Percentiles rank a stretch among this genome's conserved stretches.
phyloP scores from a whole-genome alignment of 169 alveolate species.

The Cryptosporidium andersoni region DNA sequence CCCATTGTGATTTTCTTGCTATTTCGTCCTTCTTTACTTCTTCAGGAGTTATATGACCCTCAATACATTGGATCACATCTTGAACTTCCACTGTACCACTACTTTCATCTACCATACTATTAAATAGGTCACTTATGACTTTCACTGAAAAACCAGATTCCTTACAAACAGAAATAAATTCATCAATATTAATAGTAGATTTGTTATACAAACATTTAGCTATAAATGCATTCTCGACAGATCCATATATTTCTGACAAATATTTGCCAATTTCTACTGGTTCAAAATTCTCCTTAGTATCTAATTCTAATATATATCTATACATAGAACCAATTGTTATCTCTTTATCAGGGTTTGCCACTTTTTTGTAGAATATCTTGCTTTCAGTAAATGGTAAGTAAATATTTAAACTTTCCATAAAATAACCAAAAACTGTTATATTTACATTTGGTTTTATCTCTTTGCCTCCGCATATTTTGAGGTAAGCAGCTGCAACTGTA shows the following conservation, averaged over 20 bases:
- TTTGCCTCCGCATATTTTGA: constrained; percentile 28
- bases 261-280: constrained; percentile 28
- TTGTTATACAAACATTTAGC: constrained; percentile 4
- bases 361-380: constrained; percentile 12
- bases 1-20: constrained; percentile 57
- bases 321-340: constrained; percentile 25
- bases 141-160: constrained; percentile 32
- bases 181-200: constrained; percentile 7
- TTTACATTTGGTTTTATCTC: constrained; percentile 1
- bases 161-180: constrained; percentile 13
- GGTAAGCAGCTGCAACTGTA: constrained; percentile 30
- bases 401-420: constrained; percentile 44
- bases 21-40: constrained; percentile 31
- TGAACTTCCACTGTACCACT: constrained; percentile 48
- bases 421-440: constrained; percentile 33
- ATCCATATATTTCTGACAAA: constrained; percentile 39
- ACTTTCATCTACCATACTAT: constrained; percentile 8
- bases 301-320: constrained; percentile 15
- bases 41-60: constrained; percentile 48
- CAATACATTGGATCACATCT: constrained; percentile 51
- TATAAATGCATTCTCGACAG: constrained; percentile 19
- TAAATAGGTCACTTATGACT: constrained; percentile 4
- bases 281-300: not conserved
- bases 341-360: constrained; percentile 11
- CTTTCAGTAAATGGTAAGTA: constrained; percentile 36